Percentiles rank a stretch among this genome's conserved stretches.
These are phyloP conservation scores for Leccinum subgranulosum DNA, from an alignment of 768 basidiomycete species.

Conservation along the genomic window DNA sequence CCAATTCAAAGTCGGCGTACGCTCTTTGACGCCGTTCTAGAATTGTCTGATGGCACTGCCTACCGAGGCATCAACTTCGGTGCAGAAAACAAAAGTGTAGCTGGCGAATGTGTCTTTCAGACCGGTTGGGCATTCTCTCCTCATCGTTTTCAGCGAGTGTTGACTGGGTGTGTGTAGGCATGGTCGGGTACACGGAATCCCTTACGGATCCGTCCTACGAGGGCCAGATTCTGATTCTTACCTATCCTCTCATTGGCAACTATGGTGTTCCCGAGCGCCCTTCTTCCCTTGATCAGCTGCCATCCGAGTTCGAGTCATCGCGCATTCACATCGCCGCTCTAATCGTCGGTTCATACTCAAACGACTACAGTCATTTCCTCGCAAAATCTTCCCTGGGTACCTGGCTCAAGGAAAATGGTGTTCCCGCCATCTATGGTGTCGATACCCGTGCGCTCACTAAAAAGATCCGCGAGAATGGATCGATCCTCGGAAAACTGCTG, in stretches of 20 bases:
- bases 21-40: slow-evolving; percentile 66
- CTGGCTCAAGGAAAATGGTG: slow-evolving; percentile 93
- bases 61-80: slow-evolving; percentile 92
- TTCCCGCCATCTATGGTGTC: slow-evolving; percentile 93
- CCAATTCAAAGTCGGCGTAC: slow-evolving; percentile 22
- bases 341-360: slow-evolving; percentile 90
- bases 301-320: slow-evolving; percentile 87
- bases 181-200: slow-evolving; percentile 99
- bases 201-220: slow-evolving; percentile 98
- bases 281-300: slow-evolving; percentile 49
- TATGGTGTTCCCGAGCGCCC: slow-evolving; percentile 89
- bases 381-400: slow-evolving; percentile 81
- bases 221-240: slow-evolving; percentile 95
- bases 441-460: slow-evolving; percentile 98
- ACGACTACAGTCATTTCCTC: slow-evolving; percentile 92
- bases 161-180: slow-evolving; percentile 54
- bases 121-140: slow-evolving; percentile 64
- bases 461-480: slow-evolving; percentile 91
- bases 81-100: slow-evolving; percentile 82
- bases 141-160: slow-evolving; percentile 8
- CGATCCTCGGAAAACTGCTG: slow-evolving; percentile 84
- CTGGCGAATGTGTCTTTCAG: slow-evolving; percentile 99
- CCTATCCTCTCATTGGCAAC: slow-evolving; percentile 95
- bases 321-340: slow-evolving; percentile 92
- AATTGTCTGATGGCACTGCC: slow-evolving; percentile 86